Evolutionary conservation across 1,139 yeast species (phyloP).

Genomic region (Taphrina confusa): DNA sequence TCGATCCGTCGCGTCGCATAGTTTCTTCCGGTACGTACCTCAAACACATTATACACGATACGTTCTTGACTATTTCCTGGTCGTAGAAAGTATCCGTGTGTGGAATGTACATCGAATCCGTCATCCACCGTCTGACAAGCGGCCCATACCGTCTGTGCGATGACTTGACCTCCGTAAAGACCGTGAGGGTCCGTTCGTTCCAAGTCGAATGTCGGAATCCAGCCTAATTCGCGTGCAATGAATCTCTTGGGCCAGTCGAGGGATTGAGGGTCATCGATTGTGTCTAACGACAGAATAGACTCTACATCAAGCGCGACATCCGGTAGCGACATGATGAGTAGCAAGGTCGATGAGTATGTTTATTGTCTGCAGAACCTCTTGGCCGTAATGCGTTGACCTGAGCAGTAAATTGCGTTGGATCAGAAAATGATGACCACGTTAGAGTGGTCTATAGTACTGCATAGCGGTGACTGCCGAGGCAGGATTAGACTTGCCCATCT

Average conservation of each 20-base stretch:
- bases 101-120: conserved; percentile 32
- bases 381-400: too few relatives aligned
- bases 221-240: conserved; percentile 26
- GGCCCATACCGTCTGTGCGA: conserved; percentile 32
- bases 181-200: conserved; percentile 30
- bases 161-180: conserved; percentile 31
- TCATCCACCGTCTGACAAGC: conserved; percentile 31
- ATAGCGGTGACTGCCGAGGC: too few relatives aligned
- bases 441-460: too few relatives aligned
- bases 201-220: conserved; percentile 27
- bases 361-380: too few relatives aligned
- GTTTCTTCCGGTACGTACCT: conserved; percentile 27
- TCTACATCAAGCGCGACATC: conserved; percentile 23
- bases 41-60: conserved; percentile 26
- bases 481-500: too few relatives aligned
- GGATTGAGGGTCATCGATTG: conserved; percentile 29
- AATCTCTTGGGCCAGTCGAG: conserved; percentile 22
- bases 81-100: conserved; percentile 29
- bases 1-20: conserved; percentile 29
- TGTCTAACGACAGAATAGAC: conserved; percentile 25
- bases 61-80: conserved; percentile 30
- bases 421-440: too few relatives aligned
- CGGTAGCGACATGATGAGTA: conserved; percentile 4
- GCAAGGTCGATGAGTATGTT: too few relatives aligned
- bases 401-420: too few relatives aligned